Conservation (phyloP, 768 basidiomycete genomes). For the Boletus sp. region DNA sequence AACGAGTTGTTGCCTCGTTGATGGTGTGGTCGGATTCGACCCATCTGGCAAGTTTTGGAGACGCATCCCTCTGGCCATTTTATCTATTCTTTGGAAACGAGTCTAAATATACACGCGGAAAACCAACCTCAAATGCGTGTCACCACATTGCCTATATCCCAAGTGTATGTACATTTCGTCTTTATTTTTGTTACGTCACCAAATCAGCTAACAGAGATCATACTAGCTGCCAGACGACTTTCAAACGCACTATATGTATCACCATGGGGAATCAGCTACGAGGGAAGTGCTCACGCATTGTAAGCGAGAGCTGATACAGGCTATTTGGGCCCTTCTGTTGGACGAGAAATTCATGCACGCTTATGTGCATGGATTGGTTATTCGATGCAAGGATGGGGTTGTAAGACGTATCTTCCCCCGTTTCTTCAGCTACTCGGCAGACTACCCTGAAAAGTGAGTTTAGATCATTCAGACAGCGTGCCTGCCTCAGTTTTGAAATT, state of each 20-base stretch:
- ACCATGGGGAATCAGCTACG: not conserved
- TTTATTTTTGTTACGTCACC: not conserved
- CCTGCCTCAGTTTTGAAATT: too few species aligned
- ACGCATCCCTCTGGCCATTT: conserved; percentile 10
- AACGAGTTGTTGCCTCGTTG: not conserved
- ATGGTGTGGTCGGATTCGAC: conserved; percentile 18
- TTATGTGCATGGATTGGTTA: not conserved
- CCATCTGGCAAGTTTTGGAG: conserved; percentile 20
- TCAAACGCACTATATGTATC: not conserved
- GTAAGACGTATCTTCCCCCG: not conserved
- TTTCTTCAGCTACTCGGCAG: not conserved
- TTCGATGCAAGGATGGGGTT: not conserved
- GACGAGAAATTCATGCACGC: conserved; percentile 23
- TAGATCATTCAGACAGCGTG: too few species aligned
- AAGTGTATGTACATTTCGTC: not conserved
- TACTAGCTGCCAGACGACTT: not conserved
- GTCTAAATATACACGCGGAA: conserved; percentile 9
- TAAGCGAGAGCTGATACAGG: conserved; percentile 23
- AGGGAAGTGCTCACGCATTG: conserved; percentile 12
- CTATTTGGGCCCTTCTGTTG: conserved; percentile 15
- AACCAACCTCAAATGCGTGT: conserved; percentile 1
- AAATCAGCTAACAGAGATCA: not conserved
- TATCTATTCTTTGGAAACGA: conserved; percentile 17
- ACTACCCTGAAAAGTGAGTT: not conserved
- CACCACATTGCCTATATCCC: conserved; percentile 16